A percentile compares a stretch with the other conserved stretches of the same genome.
Conservation (phyloP, 768 basidiomycete species). For the Termitomyces sp. region DNA sequence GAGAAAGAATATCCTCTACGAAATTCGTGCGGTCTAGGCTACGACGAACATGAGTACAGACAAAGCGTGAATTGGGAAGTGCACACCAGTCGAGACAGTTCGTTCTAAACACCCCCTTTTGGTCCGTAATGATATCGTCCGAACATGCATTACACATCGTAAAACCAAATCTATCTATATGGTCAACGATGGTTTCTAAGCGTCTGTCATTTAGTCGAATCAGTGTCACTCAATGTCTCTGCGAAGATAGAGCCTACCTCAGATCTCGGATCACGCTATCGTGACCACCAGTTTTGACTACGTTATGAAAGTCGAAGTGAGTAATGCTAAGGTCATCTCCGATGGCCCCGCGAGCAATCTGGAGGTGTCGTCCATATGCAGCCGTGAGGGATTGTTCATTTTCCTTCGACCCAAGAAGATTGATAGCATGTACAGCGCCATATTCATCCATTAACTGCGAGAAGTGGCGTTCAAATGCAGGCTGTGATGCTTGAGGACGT, state of each 20-base stretch:
- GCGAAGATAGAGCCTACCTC: slow-evolving; percentile 35
- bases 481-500: slow-evolving; percentile 92
- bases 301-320: slow-evolving; percentile 92
- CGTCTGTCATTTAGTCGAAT: slow-evolving; percentile 40
- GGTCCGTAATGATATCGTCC: slow-evolving; percentile 78
- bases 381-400: slow-evolving; percentile 83
- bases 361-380: slow-evolving; percentile 82
- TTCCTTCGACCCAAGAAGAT: slow-evolving; percentile 89
- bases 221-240: neutral
- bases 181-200: slow-evolving; percentile 54
- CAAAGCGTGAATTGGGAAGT: neutral
- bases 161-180: slow-evolving; percentile 82
- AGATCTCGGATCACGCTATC: slow-evolving; percentile 81
- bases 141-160: slow-evolving; percentile 70
- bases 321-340: slow-evolving; percentile 76
- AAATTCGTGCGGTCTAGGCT: slow-evolving; percentile 98
- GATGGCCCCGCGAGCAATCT: slow-evolving; percentile 57
- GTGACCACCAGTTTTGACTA: slow-evolving; percentile 78
- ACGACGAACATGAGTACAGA: slow-evolving; percentile 12
- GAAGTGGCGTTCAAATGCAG: slow-evolving; percentile 95
- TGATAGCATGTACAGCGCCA: slow-evolving; percentile 81
- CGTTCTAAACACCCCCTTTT: slow-evolving; percentile 89
- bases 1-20: slow-evolving; percentile 91
- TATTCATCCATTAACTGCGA: slow-evolving; percentile 85
- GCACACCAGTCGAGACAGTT: slow-evolving; percentile 93